A percentile compares a stretch with the other conserved stretches of the same genome.
These are phyloP conservation scores for Paramecium sonneborni DNA, from an alignment of 73 alveolate species.

Conservation along the genomic window DNA sequence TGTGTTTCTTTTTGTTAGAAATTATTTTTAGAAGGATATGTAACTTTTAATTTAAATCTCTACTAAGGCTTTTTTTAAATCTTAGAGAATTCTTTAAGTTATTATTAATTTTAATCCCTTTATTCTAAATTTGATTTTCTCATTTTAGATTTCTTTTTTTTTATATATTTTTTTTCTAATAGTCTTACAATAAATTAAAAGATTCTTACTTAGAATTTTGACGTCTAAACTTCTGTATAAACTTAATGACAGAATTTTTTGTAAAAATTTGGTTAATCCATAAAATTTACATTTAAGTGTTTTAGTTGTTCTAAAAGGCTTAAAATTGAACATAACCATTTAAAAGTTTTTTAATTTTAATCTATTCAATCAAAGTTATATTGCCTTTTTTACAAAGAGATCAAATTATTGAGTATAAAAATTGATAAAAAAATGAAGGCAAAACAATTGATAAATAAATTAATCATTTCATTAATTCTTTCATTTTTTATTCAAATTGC, in stretches of 20 bases:
- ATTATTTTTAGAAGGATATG: not conserved
- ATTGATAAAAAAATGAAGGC: not conserved
- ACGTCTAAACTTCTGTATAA: not conserved
- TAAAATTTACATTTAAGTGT: not conserved
- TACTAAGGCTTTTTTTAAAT: not conserved
- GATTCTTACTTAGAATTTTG: not conserved
- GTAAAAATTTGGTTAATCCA: not conserved
- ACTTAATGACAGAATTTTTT: not conserved
- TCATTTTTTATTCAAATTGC: slow-evolving; percentile 14
- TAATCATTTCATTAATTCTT: not conserved
- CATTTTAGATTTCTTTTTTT: not conserved
- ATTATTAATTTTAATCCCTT: not conserved
- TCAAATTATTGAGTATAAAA: not conserved
- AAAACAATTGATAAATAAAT: not conserved
- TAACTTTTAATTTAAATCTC: too few species aligned
- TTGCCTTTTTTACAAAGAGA: not conserved
- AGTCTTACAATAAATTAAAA: not conserved
- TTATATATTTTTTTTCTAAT: too few species aligned
- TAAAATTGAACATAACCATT: too few species aligned
- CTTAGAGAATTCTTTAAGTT: not conserved
- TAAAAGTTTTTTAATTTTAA: not conserved
- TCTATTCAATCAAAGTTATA: not conserved
- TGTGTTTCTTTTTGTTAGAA: not conserved
- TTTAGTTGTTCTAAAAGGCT: not conserved
- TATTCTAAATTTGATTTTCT: not conserved